Evolutionary conservation across 2,329 filamentous ascomycete genomes (phyloP).

Genomic region (Madurella fahalii): DNA sequence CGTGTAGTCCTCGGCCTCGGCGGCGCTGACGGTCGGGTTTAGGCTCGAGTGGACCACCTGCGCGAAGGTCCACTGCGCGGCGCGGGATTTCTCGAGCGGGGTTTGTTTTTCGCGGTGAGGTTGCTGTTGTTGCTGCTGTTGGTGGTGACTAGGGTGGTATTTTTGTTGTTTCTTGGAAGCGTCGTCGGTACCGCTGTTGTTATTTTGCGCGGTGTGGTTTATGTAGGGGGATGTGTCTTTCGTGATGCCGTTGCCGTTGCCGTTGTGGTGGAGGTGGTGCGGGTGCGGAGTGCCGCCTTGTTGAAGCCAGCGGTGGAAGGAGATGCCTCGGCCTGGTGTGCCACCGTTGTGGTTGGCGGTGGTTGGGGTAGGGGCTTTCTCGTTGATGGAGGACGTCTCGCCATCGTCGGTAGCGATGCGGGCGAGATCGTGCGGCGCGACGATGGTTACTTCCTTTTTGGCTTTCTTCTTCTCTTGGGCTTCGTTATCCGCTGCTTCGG

Average conservation of each 20-base stretch:
- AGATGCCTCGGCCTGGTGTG: slow-evolving; percentile 45
- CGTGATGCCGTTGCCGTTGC: slow-evolving; percentile 2
- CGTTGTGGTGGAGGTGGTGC: background rate
- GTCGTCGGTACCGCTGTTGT: background rate
- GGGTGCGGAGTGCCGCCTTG: slow-evolving; percentile 27
- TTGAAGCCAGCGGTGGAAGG: slow-evolving; percentile 61
- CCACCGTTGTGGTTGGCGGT: slow-evolving; percentile 31
- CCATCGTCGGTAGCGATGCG: slow-evolving; percentile 34
- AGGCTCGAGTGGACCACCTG: slow-evolving; percentile 82
- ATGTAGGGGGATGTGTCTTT: slow-evolving; percentile 4
- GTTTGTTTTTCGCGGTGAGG: slow-evolving; percentile 40
- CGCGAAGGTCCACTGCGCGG: slow-evolving; percentile 82
- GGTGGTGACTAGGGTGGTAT: background rate
- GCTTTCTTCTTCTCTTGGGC: slow-evolving; percentile 56
- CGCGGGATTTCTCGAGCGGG: slow-evolving; percentile 69
- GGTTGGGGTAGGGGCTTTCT: slow-evolving; percentile 11
- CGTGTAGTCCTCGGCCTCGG: slow-evolving; percentile 81
- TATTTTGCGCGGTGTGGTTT: background rate
- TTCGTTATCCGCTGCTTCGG: slow-evolving; percentile 52
- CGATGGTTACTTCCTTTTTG: slow-evolving; percentile 67
- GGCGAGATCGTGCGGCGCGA: slow-evolving; percentile 51
- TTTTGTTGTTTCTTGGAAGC: background rate
- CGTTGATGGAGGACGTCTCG: slow-evolving; percentile 35
- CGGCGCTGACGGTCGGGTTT: slow-evolving; percentile 72
- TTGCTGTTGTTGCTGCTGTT: slow-evolving; percentile 36